Base-by-base conservation (phyloP, 352 stramenopile species). In the Phytophthora citricola region DNA sequence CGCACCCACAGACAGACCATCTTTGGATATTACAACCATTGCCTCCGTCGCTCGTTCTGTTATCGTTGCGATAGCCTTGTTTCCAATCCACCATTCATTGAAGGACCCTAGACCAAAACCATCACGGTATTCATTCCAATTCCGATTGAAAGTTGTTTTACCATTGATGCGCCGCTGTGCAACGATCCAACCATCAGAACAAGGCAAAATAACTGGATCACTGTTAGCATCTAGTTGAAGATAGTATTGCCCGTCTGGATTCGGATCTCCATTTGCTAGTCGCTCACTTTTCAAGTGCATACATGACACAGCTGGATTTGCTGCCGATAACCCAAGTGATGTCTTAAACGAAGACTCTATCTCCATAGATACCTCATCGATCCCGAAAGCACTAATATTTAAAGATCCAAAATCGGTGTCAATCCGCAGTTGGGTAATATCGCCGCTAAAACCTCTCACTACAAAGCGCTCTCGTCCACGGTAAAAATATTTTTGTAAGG, bases 81-180 rank as follows among this genome's bases (percentile, higher is more conserved):
- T 90, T 24, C 81, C 81, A n/a, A 90, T 64, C 74, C 75, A 90
- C 81, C 81, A 90, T 48, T 90, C 78, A 60, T 53, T 79, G 0
- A 49, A 66, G 0, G 62, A 78, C 2, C 72, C 81, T 9, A 85
- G 17, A 0, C 78, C 81, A 60, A 90, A 90, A 4, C 81, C 81
- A 22, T 77, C 73, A 6, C 66, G 72, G 52, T 90, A 90, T 24
- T 90, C 81, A 27, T 66, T 71, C 81, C 81, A 88, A 43, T 85
- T 85, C 15, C 76, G 79, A 27, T 86, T 82, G 49, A 90, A 90
- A n/a, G 50, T 76, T 24, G 84, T 63, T 34, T 73, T 80, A 0
- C 78, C 78, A 29, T 75, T 88, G 2, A 73, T 58, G 9, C 81
- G 72, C 22, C 64, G 75, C 39, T 87, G 75, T 3, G 77, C 79